Evolutionary conservation across 495 filamentous ascomycete genomes (phyloP).

Genomic region (Immersiella caudata): DNA sequence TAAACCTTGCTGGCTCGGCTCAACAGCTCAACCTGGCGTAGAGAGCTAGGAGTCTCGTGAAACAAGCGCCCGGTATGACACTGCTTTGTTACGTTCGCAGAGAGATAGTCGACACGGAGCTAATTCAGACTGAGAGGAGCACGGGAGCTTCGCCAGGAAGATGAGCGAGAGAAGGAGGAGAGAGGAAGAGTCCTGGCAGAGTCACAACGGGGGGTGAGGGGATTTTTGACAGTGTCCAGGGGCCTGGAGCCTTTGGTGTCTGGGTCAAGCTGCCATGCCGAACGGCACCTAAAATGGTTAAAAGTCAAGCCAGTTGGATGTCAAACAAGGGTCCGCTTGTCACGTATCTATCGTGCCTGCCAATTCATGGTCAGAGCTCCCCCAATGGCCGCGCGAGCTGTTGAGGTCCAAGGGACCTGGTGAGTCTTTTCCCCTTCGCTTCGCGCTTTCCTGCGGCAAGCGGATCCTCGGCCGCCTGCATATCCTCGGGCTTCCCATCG

Average conservation of each 20-base stretch:
- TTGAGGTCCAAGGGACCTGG: constrained; percentile 8
- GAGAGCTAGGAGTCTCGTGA: background rate
- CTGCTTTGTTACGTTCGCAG: background rate
- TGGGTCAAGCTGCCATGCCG: constrained; percentile 23
- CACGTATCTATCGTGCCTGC: constrained; percentile 13
- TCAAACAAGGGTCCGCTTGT: constrained; percentile 18
- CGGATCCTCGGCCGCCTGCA: constrained; percentile 10
- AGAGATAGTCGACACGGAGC: background rate
- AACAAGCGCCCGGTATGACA: background rate
- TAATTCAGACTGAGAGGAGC: background rate
- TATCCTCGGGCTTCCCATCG: background rate
- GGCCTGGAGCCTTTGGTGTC: background rate
- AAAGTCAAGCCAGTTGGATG: constrained; percentile 6
- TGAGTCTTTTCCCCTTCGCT: constrained; percentile 17
- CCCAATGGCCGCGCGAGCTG: constrained; percentile 11
- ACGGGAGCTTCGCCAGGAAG: background rate
- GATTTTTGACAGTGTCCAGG: constrained; percentile 22
- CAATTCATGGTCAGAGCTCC: background rate
- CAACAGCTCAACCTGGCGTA: background rate
- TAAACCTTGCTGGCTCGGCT: constrained; percentile 16
- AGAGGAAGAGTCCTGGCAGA: background rate
- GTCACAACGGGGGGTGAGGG: constrained; percentile 19
- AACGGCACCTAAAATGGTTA: constrained; percentile 19
- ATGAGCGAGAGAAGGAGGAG: background rate
- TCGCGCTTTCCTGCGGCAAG: constrained; percentile 22